Conservation (phyloP, 2,329 filamentous ascomycete genomes). For the Talaromyces sp. region DNA sequence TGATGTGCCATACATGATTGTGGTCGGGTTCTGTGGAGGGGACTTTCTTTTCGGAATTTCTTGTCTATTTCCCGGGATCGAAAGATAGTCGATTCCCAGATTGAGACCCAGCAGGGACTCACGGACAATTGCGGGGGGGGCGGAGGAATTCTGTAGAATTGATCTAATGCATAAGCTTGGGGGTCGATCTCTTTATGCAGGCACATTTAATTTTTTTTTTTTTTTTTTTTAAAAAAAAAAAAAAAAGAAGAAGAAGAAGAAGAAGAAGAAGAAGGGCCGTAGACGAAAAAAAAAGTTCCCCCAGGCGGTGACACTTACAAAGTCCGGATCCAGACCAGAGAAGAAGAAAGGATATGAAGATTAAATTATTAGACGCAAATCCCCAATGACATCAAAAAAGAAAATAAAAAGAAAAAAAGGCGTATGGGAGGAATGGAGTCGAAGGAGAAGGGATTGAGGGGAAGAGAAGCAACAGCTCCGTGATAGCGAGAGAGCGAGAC, state of each 20-base stretch:
- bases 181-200: not conserved
- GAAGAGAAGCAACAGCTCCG: slow-evolving; percentile 7
- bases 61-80: not conserved
- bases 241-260: too few relatives aligned
- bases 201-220: too few relatives aligned
- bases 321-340: not conserved
- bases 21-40: not conserved
- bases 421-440: slow-evolving; percentile 4
- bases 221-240: slow-evolving; percentile 44
- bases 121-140: slow-evolving; percentile 13
- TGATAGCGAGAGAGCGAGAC: not conserved
- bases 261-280: too few relatives aligned
- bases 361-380: slow-evolving; percentile 7
- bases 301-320: not conserved
- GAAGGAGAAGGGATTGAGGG: slow-evolving; percentile 5
- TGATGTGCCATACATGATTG: slow-evolving; percentile 78
- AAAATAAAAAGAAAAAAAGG: slow-evolving; percentile 19
- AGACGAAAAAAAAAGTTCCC: not conserved
- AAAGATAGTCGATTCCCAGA: not conserved
- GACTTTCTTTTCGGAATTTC: slow-evolving; percentile 2
- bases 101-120: slow-evolving; percentile 15
- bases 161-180: not conserved
- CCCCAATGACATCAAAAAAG: slow-evolving; percentile 36
- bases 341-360: slow-evolving; percentile 8
- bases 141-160: slow-evolving; percentile 11